Evolutionary conservation across 2,329 filamentous ascomycete genomes (phyloP), one percentile per base, ranked within the genome.

Genomic region (Apiospora saccharicola): DNA sequence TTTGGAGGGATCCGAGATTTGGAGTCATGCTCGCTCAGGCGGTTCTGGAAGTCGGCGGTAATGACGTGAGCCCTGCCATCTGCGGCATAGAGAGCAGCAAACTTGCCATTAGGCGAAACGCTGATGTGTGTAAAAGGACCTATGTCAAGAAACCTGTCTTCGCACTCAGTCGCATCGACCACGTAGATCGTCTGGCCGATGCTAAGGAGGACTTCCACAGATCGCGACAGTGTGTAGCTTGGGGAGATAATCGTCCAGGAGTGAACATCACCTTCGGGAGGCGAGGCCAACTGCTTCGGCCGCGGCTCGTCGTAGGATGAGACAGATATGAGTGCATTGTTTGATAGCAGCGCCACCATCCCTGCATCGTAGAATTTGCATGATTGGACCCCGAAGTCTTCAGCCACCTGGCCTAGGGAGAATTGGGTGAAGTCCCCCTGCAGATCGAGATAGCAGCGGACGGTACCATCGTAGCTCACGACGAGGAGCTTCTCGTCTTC

Each of bases 401-500:
- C 96, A 34, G 95, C 92, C 34, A 94, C 94, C 82, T 97, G 92
- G 71, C 96, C 96, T 0, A 99, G 86, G 0, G 94, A 95, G 82
- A 98, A 99, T 72, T 97, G 95, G 22, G 92, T 94, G 80, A 99
- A 99, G 80, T 98, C 96, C 74, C 93, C 94, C 81, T 98, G 93
- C n/a, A 99, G 85, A 79, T 96, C 94, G 81, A 95, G 91, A 80
- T 95, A 98, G 81, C 94, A 96, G 73, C 95, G 89, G 61, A 98
- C 96, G 0, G 91, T 96, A 34, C 96, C 96, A 79, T 99, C 96
- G 70, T 93, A 90, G 13, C 95, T 94, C 70, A 98, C 91, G 0
- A 98, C 93, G 4, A 99, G 86, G 67, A 99, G 88, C 80, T 93
- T 93, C 86, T 99, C 96, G 75, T 98, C 94, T 79, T 98, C 96